A percentile compares a stretch with the other conserved stretches of the same genome.
Evolutionary conservation across 2,329 filamentous ascomycete genomes (phyloP).

Genomic region (Aspergillus tanneri): DNA sequence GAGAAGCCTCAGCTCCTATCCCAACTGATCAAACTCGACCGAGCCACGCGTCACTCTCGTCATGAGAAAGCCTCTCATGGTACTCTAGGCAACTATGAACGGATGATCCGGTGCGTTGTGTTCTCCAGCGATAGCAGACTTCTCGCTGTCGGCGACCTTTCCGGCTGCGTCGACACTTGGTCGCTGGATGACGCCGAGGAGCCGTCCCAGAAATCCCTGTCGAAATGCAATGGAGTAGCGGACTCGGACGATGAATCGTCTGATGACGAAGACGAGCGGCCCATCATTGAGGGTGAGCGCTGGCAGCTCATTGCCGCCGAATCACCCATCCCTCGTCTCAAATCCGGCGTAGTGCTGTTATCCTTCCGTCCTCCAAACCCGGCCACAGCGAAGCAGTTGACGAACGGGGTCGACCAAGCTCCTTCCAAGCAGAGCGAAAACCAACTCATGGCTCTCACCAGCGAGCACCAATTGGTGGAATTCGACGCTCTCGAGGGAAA

Average conservation of each 20-base stretch:
- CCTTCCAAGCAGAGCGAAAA: slow-evolving; percentile 53
- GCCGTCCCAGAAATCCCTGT: slow-evolving; percentile 44
- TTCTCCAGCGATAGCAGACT: slow-evolving; percentile 81
- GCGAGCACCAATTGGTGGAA: slow-evolving; percentile 68
- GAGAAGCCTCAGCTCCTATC: slow-evolving; percentile 46
- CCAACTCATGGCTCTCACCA: slow-evolving; percentile 61
- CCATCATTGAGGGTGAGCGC: slow-evolving; percentile 58
- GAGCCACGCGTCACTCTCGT: slow-evolving; percentile 34
- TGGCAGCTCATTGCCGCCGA: slow-evolving; percentile 76
- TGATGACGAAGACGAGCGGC: slow-evolving; percentile 52
- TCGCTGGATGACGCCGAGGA: slow-evolving; percentile 56
- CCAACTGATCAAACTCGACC: slow-evolving; percentile 44
- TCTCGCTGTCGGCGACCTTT: slow-evolving; percentile 75
- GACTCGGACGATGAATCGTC: slow-evolving; percentile 49
- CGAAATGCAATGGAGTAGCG: slow-evolving; percentile 44
- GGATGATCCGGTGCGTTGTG: slow-evolving; percentile 68
- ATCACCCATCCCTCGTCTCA: slow-evolving; percentile 66
- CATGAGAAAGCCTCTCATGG: slow-evolving; percentile 58
- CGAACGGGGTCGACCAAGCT: slow-evolving; percentile 43
- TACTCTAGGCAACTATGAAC: slow-evolving; percentile 72
- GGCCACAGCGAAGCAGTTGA: slow-evolving; percentile 30
- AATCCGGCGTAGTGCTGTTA: slow-evolving; percentile 63
- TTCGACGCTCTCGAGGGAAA: slow-evolving; percentile 76
- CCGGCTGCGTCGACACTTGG: slow-evolving; percentile 87
- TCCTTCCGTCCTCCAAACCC: slow-evolving; percentile 59